Evolutionary conservation across 2,329 filamentous ascomycete genomes (phyloP), one percentile per base, ranked within the genome.

Genomic region (Verticillium klebahnii): DNA sequence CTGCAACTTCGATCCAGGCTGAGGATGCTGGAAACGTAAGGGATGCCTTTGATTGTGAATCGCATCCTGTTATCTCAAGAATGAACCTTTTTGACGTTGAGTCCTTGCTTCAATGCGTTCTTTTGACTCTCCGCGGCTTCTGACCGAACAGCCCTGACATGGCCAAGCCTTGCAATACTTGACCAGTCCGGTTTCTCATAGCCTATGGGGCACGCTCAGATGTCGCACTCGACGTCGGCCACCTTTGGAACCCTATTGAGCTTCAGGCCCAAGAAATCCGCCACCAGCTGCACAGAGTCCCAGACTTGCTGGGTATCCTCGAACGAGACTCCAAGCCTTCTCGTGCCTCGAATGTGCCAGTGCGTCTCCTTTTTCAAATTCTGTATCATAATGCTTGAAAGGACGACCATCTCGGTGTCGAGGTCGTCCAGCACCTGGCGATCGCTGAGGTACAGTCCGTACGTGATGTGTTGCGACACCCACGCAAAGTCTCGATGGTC

Each of bases 381-480:
- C 68, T 87, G 84, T 6, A 82, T 82, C 80, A 86, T 83, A 61
- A 87, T 86, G 1, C 78, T 81, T 3, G 77, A 72, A 3, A 86
- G 70, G 1, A 84, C 81, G 1, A 84, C 78, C 9, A 86, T 70
- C 66, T 86, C 80, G 1, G 84, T 85, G 57, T 85, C 84, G 3
- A 83, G 62, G 11, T 81, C 80, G 19, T 80, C 79, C 3, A 87
- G 70, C 11, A 86, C 80, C 64, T 76, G 78, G 31, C 84, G 80
- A 68, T 87, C 83, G 11, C 80, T 81, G 0, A 87, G 77, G 65
- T 82, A 87, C 12, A 87, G 72, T 0, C 85, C 84, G 63, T 87
- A 87, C 0, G 82, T 85, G 62, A 87, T 85, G 60, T 85, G 73
- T 19, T 77, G 74, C 19, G 77, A 80, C 7, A 85, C 71, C 80